A percentile compares a stretch with the other conserved stretches of the same genome.
phyloP scores from a whole-genome alignment of 1,284 basidiomycete species.

The Boletus nobilissimus region DNA sequence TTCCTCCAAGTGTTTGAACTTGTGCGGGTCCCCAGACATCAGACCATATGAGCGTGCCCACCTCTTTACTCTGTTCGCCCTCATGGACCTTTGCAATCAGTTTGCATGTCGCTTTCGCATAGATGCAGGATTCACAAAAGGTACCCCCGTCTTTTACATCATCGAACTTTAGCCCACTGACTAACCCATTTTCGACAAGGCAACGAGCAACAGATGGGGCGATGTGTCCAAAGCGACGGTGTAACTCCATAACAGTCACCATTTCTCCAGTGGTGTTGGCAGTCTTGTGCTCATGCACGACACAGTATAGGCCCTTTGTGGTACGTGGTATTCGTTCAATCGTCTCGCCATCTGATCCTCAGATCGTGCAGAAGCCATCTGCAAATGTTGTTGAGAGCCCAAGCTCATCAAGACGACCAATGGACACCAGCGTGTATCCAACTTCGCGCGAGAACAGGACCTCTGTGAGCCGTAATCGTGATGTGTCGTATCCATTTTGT shows the following conservation, averaged over 20 bases:
- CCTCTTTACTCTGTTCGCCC: neutral
- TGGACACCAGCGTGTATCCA: neutral
- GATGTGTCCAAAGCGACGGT: neutral
- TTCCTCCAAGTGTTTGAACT: neutral
- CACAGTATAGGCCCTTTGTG: neutral
- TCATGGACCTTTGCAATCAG: neutral
- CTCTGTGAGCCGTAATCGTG: neutral
- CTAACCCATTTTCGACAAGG: neutral
- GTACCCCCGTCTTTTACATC: neutral
- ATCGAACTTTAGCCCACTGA: neutral
- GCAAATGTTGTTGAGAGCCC: neutral
- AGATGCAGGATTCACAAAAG: neutral
- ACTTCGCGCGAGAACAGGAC: neutral
- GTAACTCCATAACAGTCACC: neutral
- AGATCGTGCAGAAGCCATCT: neutral
- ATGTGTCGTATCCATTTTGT: neutral
- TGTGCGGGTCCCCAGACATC: neutral
- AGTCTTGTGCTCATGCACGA: neutral
- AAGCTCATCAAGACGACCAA: neutral
- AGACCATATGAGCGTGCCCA: neutral
- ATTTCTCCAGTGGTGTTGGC: neutral
- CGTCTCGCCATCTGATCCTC: neutral
- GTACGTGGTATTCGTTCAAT: neutral
- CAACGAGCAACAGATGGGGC: neutral
- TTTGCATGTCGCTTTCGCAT: neutral